These are phyloP conservation scores for Puccinia polysora DNA, from an alignment of 1,284 basidiomycete species.

Conservation along the genomic window DNA sequence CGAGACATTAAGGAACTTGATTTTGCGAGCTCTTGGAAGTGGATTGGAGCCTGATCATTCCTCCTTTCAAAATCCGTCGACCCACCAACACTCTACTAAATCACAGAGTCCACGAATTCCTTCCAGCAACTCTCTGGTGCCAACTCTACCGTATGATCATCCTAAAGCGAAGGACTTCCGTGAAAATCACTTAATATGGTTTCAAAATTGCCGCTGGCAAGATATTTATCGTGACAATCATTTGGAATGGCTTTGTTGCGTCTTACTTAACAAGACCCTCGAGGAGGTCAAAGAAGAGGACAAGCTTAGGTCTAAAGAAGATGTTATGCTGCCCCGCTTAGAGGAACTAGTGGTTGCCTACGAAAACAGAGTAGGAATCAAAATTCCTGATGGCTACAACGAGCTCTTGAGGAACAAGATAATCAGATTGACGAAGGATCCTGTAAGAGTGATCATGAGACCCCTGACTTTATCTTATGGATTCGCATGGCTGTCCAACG, in stretches of 20 bases:
- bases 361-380: slow-evolving; percentile 22
- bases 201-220: slow-evolving; percentile 18
- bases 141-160: slow-evolving; percentile 15
- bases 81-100: neutral
- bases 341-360: slow-evolving; percentile 15
- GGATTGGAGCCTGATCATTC: slow-evolving; percentile 16
- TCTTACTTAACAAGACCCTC: slow-evolving; percentile 6
- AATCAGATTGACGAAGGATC: slow-evolving; percentile 21
- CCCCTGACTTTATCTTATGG: slow-evolving; percentile 22
- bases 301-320: neutral
- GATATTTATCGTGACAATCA: slow-evolving; percentile 34
- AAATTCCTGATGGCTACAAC: slow-evolving; percentile 29
- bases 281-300: slow-evolving; percentile 28
- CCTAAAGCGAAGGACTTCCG: slow-evolving; percentile 31
- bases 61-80: neutral
- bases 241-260: slow-evolving; percentile 23
- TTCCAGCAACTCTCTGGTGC: neutral
- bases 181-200: slow-evolving; percentile 27
- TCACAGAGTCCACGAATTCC: neutral
- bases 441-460: slow-evolving; percentile 16
- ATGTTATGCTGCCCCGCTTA: slow-evolving; percentile 3
- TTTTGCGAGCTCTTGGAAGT: slow-evolving; percentile 18
- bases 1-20: slow-evolving; percentile 17
- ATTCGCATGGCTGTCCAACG: slow-evolving; percentile 8
- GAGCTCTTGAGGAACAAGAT: slow-evolving; percentile 14